Evolutionary conservation across 2,329 filamentous ascomycete species (phyloP).

Genomic region (Neonectria sp.): DNA sequence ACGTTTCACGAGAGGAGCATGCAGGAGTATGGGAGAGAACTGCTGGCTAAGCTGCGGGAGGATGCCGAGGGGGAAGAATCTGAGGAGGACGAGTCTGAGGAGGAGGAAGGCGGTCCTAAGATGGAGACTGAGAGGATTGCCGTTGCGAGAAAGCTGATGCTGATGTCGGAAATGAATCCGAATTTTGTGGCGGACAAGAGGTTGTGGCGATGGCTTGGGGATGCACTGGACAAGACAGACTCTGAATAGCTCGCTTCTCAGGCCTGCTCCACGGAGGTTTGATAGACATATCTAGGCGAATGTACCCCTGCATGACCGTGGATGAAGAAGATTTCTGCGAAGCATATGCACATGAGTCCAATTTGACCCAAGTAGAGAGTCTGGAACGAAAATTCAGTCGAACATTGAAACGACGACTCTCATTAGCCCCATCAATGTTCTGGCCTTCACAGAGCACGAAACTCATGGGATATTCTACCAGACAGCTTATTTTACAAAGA

Average conservation of each 20-base stretch:
- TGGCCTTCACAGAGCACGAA: no score
- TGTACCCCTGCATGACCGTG: not conserved
- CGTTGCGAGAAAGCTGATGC: constrained; percentile 22
- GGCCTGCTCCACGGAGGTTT: not conserved
- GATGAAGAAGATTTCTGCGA: not conserved
- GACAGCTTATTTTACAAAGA: no score
- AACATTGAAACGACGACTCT: not conserved
- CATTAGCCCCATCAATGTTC: not conserved
- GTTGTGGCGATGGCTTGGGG: constrained; percentile 17
- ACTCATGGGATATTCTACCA: no score
- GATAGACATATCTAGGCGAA: not conserved
- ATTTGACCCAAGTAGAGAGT: not conserved
- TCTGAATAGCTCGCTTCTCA: constrained; percentile 1
- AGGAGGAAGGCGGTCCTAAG: not conserved
- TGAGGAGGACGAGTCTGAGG: not conserved
- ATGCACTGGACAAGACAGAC: constrained; percentile 9
- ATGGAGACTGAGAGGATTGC: constrained; percentile 3
- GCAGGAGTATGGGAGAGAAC: constrained; percentile 20
- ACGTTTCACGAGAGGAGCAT: constrained; percentile 30
- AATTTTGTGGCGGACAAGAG: constrained; percentile 15
- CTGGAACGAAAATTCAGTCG: not conserved
- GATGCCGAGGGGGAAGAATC: constrained; percentile 31
- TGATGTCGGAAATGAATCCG: constrained; percentile 19
- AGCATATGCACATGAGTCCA: not conserved
- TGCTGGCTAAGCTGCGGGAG: constrained; percentile 26